Percentiles rank a stretch among this genome's conserved stretches.
Evolutionary conservation across 1,284 basidiomycete genomes (phyloP).

Genomic region (Sporisorium sorghi): DNA sequence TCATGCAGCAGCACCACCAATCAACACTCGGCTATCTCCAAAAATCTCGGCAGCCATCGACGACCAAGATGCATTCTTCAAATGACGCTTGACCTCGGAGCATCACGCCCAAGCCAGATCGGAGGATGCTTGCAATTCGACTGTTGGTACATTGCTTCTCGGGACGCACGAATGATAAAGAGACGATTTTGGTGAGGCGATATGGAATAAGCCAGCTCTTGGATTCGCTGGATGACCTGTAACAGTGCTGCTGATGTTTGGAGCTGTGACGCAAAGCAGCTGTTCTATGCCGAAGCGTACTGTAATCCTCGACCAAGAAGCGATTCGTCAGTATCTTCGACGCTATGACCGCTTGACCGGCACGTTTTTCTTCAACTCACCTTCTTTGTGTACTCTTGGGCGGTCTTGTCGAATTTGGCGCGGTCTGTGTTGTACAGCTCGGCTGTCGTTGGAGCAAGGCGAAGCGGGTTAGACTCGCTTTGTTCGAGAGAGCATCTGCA

Average conservation of each 20-base stretch:
- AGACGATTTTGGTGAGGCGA: background rate
- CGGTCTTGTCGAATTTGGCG: constrained; percentile 58
- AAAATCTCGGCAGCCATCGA: too few species aligned
- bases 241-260: too few species aligned
- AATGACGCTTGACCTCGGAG: too few species aligned
- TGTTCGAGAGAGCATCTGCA: too few species aligned
- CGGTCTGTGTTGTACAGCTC: constrained; percentile 63
- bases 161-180: background rate
- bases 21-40: background rate
- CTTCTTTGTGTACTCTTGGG: constrained; percentile 60
- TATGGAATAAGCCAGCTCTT: background rate
- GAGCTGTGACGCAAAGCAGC: background rate
- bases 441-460: constrained; percentile 32
- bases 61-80: too few species aligned
- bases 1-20: background rate
- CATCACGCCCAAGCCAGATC: too few species aligned
- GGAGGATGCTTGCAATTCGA: constrained; percentile 11
- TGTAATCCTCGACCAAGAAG: constrained; percentile 1
- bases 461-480: background rate
- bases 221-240: background rate
- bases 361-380: constrained; percentile 10
- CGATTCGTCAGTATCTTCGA: background rate
- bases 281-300: constrained; percentile 33
- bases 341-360: background rate
- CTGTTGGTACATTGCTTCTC: constrained; percentile 36